Evolutionary conservation across 805 yeast genomes (phyloP), one percentile per base, ranked within the genome.

Genomic region (Cyberlindnera maritima): DNA sequence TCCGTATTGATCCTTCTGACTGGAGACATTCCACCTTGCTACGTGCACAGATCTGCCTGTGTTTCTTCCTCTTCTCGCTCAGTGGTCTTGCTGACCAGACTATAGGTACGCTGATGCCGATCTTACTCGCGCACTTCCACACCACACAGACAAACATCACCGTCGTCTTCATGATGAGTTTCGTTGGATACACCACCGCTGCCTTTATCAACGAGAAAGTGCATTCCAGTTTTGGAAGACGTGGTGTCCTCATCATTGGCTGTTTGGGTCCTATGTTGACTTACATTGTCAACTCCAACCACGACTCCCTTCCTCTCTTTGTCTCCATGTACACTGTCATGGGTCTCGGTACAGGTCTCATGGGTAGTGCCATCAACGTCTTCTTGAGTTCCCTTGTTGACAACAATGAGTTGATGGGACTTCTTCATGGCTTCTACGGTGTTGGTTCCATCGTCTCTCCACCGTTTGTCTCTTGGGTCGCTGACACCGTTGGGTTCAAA

Each of bases 361-460:
- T 78, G 31, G 87, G 81, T 57, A 77, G 84, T 32, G 64, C 76
- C 11, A 61, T 78, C 55, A 80, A 78, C 54, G 67, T 78, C 15
- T 81, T 79, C 74, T 49, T 63, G 23, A 60, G 65, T 10, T 60
- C 74, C 43, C 61, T 82, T 33, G 70, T 70, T 15, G 77, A 79
- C 47, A 73, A 79, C 39, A 80, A 85, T 38, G 77, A 74, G 47
- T 69, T 77, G 52, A 70, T 84, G 64, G 87, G 91, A 1, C 62
- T 71, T 28, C 69, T 77, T 47, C 94, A 86, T 66, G 91, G 88
- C 0, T 59, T 71, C 13, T 86, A 84, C 61, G 95, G 95, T 1
- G 55, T 80, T 4, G 90, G 91, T 2, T 88, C 90, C 1, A 80
- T 86, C 41, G 52, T 81, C 2, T 76, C 88, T 1, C 91, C 95